Conservation (phyloP, 2,329 filamentous ascomycete species). For the Chrysoporthe austroafricana region DNA sequence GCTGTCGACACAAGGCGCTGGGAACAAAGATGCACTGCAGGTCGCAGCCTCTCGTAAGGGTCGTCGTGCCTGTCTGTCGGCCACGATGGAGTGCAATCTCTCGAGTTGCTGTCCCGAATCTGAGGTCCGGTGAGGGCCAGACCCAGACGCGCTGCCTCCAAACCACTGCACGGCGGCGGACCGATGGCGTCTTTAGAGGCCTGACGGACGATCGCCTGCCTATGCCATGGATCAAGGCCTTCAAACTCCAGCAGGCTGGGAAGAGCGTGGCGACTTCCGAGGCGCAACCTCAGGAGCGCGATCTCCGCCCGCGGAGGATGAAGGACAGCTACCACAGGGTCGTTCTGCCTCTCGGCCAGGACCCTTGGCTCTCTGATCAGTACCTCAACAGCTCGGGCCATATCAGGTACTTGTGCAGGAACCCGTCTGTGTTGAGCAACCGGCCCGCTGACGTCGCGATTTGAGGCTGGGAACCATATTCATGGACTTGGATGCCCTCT, state of each 20-base stretch:
- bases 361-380: constrained; percentile 77
- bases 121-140: too few relatives aligned
- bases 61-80: background rate
- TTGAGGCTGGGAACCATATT: constrained; percentile 69
- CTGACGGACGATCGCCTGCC: constrained; percentile 41
- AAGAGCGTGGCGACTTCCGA: constrained; percentile 35
- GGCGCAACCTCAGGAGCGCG: constrained; percentile 45
- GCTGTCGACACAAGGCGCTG: background rate
- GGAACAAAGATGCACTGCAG: background rate
- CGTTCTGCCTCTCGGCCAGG: constrained; percentile 68
- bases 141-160: constrained; percentile 32
- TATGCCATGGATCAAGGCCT: constrained; percentile 71
- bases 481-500: constrained; percentile 80
- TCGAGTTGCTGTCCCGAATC: background rate
- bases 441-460: background rate
- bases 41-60: background rate
- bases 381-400: constrained; percentile 79
- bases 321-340: constrained; percentile 71
- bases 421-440: background rate
- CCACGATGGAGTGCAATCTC: background rate
- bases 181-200: constrained; percentile 44
- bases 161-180: constrained; percentile 33
- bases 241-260: constrained; percentile 56
- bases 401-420: constrained; percentile 58
- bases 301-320: constrained; percentile 70